Conservation (phyloP, 129 eudicot genomes). For the Erigeron canadensis region DNA sequence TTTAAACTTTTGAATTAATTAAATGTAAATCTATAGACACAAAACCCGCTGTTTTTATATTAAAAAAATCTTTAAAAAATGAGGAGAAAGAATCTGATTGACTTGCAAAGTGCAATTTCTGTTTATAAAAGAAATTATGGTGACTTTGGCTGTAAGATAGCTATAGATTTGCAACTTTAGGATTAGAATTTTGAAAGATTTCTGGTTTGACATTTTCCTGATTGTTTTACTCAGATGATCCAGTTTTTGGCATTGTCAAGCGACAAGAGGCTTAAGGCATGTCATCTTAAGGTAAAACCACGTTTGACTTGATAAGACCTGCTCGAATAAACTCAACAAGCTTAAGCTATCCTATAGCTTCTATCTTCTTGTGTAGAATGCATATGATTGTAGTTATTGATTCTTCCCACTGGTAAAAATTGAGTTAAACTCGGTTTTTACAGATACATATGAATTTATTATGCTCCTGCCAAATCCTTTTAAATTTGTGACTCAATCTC, state of each 20-base stretch:
- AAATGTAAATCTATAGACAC: too few species aligned
- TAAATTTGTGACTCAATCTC: too few species aligned
- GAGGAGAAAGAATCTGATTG: not conserved
- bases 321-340: slow-evolving; percentile 1
- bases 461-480: too few species aligned
- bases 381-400: too few species aligned
- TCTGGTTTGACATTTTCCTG: not conserved
- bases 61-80: not conserved
- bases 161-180: not conserved
- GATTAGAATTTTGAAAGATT: not conserved
- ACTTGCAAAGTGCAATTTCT: not conserved
- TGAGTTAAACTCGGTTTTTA: too few species aligned
- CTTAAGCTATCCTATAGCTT: not conserved
- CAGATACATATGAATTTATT: too few species aligned
- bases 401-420: too few species aligned
- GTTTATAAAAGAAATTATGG: too few species aligned
- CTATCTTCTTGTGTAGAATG: not conserved
- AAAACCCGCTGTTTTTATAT: not conserved
- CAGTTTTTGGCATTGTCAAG: not conserved
- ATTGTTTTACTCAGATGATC: slow-evolving; percentile 4
- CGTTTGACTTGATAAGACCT: slow-evolving; percentile 2
- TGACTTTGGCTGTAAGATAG: too few species aligned
- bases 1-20: too few species aligned
- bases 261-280: not conserved
- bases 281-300: slow-evolving; percentile 6